Evolutionary conservation across 441 rosid genomes (phyloP).

Genomic region (Erodium trifolium): DNA sequence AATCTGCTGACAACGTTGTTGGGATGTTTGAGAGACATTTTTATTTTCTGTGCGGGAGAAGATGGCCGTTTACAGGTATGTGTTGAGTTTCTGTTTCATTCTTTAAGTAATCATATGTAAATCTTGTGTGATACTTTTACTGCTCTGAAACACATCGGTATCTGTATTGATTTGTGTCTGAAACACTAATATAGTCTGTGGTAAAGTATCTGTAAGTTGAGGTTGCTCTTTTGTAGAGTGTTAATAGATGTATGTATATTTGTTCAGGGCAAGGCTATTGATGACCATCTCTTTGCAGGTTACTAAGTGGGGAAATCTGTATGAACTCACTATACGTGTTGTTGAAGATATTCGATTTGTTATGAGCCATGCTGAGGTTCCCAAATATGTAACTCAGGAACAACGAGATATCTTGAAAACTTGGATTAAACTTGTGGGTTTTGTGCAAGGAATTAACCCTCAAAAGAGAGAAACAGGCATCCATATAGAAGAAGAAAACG

Average conservation of each 20-base stretch:
- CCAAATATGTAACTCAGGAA: slow-evolving; percentile 56
- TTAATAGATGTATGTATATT: background rate
- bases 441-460: slow-evolving; percentile 85
- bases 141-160: background rate
- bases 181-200: background rate
- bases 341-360: slow-evolving; percentile 80
- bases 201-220: background rate
- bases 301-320: slow-evolving; percentile 60
- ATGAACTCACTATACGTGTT: slow-evolving; percentile 57
- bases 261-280: slow-evolving; percentile 15
- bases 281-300: slow-evolving; percentile 41
- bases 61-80: slow-evolving; percentile 74
- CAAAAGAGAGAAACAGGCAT: slow-evolving; percentile 81
- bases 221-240: background rate
- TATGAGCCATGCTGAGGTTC: slow-evolving; percentile 66
- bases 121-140: background rate
- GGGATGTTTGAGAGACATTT: slow-evolving; percentile 69
- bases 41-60: slow-evolving; percentile 58
- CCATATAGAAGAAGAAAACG: slow-evolving; percentile 70
- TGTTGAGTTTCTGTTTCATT: slow-evolving; percentile 1
- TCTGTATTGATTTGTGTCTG: slow-evolving; percentile 6
- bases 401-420: slow-evolving; percentile 55
- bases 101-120: slow-evolving; percentile 2
- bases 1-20: slow-evolving; percentile 60
- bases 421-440: slow-evolving; percentile 80